phyloP scores from a whole-genome alignment of 257 asterid species.

The Mentha longifolia region DNA sequence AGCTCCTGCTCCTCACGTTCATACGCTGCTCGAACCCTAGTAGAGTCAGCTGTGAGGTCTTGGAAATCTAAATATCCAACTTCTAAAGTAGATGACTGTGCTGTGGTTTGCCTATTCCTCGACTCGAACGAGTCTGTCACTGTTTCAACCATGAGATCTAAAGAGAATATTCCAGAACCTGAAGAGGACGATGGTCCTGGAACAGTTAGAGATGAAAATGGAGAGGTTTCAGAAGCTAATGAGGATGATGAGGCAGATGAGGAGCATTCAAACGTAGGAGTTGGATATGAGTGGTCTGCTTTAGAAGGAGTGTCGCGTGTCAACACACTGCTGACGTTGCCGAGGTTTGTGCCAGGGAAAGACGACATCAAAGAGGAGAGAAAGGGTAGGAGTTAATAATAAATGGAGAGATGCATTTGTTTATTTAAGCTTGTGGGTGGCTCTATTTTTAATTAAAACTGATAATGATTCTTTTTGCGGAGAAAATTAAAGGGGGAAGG shows the following conservation, averaged over 20 bases:
- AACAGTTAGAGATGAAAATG: constrained; percentile 42
- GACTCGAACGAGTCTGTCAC: constrained; percentile 47
- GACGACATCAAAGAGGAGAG: constrained; percentile 50
- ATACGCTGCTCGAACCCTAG: constrained; percentile 61
- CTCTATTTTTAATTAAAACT: not conserved
- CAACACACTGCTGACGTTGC: constrained; percentile 71
- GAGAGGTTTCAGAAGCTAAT: constrained; percentile 40
- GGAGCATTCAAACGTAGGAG: constrained; percentile 39
- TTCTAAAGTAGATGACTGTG: constrained; percentile 82
- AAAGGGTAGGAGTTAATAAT: constrained; percentile 46
- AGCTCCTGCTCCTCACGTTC: constrained; percentile 59
- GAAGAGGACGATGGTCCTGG: constrained; percentile 39
- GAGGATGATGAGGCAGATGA: constrained; percentile 47
- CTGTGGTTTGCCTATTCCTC: constrained; percentile 83
- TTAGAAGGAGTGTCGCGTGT: constrained; percentile 79
- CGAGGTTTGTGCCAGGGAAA: constrained; percentile 65
- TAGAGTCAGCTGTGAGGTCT: constrained; percentile 69
- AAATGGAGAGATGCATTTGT: constrained; percentile 21
- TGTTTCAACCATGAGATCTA: constrained; percentile 40
- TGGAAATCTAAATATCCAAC: constrained; percentile 84
- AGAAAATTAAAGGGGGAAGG: not conserved
- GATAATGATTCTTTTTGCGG: constrained; percentile 34
- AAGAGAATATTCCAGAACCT: constrained; percentile 39
- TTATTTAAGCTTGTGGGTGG: constrained; percentile 10
- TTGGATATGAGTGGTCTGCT: constrained; percentile 70